A percentile compares a stretch with the other conserved stretches of the same genome.
Evolutionary conservation across 2,329 filamentous ascomycete species (phyloP).

Genomic region (Stagonosporopsis rhizophila): DNA sequence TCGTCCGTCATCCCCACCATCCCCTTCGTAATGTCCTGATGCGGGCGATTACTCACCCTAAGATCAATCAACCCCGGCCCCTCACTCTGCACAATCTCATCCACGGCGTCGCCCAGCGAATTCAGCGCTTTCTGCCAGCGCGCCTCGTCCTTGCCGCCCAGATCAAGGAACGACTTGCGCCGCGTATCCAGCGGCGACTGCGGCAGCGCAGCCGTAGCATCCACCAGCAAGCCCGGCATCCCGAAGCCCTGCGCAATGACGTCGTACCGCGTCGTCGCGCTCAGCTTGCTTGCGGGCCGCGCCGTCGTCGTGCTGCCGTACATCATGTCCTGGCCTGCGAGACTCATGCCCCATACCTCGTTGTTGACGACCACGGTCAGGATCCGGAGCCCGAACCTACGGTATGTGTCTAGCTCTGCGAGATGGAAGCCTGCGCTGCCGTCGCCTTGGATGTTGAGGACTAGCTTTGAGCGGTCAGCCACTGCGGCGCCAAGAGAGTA

Average conservation of each 20-base stretch:
- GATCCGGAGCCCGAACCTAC: constrained; percentile 50
- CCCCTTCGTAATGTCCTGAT: constrained; percentile 43
- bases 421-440: constrained; percentile 57
- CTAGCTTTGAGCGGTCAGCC: constrained; percentile 47
- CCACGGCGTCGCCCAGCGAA: constrained; percentile 34
- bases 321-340: constrained; percentile 55
- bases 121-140: constrained; percentile 32
- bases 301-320: constrained; percentile 45
- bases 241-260: constrained; percentile 53
- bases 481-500: constrained; percentile 55
- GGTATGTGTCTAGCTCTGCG: constrained; percentile 56
- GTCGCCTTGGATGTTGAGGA: constrained; percentile 57
- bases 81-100: constrained; percentile 36
- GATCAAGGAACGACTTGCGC: constrained; percentile 14
- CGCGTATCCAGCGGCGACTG: constrained; percentile 13
- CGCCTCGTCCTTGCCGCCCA: constrained; percentile 16
- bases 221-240: constrained; percentile 28
- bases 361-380: constrained; percentile 56
- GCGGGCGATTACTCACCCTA: constrained; percentile 45
- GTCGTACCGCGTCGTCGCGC: constrained; percentile 48
- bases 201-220: constrained; percentile 26
- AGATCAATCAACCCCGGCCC: constrained; percentile 51
- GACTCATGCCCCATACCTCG: constrained; percentile 55
- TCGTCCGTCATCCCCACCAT: constrained; percentile 56
- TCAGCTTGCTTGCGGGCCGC: constrained; percentile 44